phyloP scores from a whole-genome alignment of 2,329 filamentous ascomycete species.

The Beauveria australis region DNA sequence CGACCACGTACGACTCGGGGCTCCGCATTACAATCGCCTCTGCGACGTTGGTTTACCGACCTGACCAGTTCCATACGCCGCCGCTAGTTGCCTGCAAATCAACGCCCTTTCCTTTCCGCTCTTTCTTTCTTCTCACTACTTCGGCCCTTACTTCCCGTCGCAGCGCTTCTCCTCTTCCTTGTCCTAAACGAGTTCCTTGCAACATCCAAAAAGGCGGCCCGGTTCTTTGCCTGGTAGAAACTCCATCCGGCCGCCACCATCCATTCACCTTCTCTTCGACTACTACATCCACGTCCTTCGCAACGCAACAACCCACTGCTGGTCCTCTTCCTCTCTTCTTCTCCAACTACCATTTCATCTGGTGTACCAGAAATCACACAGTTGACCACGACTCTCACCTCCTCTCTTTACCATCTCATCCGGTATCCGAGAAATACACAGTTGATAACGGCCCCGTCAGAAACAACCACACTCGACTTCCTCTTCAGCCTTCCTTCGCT shows the following conservation, averaged over 20 bases:
- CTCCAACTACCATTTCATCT: not conserved
- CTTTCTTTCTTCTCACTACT: not conserved
- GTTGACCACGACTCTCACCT: too few relatives aligned
- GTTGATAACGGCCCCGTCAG: not conserved
- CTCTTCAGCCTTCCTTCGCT: not conserved
- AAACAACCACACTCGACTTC: not conserved
- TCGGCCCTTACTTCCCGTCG: not conserved
- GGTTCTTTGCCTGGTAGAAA: conserved; percentile 5
- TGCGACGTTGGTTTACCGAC: conserved; percentile 12
- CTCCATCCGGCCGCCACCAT: not conserved
- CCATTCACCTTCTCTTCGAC: not conserved
- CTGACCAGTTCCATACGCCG: not conserved
- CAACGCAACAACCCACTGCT: not conserved
- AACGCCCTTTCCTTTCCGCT: not conserved
- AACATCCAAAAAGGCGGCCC: conserved; percentile 9
- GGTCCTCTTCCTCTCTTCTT: not conserved
- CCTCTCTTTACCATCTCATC: not conserved
- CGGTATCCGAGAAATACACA: not conserved
- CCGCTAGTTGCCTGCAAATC: not conserved
- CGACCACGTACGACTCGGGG: conserved; percentile 1
- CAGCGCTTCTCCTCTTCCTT: not conserved
- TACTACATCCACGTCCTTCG: not conserved
- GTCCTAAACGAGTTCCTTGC: not conserved
- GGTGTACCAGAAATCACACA: too few relatives aligned
- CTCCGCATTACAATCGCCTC: conserved; percentile 10